Percentiles rank a stretch among this genome's conserved stretches.
Conservation (phyloP, 106 monocot species). For the Amphibolis antarctica region DNA sequence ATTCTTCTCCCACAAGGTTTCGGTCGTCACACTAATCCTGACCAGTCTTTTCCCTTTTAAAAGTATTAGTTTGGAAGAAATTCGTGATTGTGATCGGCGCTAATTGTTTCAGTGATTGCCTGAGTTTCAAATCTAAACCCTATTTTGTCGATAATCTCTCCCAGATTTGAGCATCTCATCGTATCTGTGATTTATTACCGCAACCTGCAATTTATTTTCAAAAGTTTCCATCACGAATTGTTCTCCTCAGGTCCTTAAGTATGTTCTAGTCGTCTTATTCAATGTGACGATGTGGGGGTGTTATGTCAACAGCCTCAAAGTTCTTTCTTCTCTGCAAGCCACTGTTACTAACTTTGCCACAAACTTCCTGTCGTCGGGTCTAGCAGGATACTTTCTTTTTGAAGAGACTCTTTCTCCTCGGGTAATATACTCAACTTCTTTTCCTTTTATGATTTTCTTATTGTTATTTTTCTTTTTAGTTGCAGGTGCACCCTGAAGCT, state of each 20-base stretch:
- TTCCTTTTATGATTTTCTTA: background rate
- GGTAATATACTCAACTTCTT: constrained; percentile 4
- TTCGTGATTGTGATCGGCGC: too few species aligned
- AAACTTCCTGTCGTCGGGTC: constrained; percentile 78
- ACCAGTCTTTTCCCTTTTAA: background rate
- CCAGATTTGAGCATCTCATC: too few species aligned
- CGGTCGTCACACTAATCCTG: background rate
- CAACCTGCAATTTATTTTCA: too few species aligned
- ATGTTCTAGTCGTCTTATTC: constrained; percentile 56
- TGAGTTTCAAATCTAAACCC: too few species aligned
- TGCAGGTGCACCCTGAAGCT: too few species aligned
- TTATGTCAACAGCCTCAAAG: constrained; percentile 92
- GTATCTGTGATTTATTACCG: too few species aligned
- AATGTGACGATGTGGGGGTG: constrained; percentile 96
- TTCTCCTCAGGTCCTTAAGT: constrained; percentile 60
- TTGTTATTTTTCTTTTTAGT: background rate
- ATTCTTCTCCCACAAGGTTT: background rate
- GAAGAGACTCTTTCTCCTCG: constrained; percentile 57
- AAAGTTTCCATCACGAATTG: too few species aligned
- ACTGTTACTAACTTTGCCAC: constrained; percentile 93
- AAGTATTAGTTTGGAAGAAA: too few species aligned
- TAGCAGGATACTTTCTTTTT: constrained; percentile 81
- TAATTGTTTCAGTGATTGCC: too few species aligned
- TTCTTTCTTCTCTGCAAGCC: constrained; percentile 84
- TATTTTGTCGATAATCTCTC: too few species aligned